Evolutionary conservation across 2,329 filamentous ascomycete species (phyloP).

Genomic region (Keithomyces neogunnii): DNA sequence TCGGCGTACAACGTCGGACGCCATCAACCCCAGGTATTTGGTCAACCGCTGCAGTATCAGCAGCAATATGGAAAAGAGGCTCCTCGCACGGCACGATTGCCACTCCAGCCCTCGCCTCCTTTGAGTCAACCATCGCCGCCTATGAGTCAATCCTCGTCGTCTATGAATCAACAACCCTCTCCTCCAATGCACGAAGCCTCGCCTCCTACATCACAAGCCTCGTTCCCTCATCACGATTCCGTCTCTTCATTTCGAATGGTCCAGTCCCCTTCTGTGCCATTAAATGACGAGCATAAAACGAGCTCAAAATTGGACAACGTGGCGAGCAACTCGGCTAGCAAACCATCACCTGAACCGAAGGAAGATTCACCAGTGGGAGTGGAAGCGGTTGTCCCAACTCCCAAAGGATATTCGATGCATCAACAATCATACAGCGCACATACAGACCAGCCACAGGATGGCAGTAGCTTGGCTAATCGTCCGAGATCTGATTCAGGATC

Average conservation of each 20-base stretch:
- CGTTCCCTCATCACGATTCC: background rate
- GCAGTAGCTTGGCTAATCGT: background rate
- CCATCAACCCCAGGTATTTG: background rate
- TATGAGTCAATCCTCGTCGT: too few relatives aligned
- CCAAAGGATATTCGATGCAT: background rate
- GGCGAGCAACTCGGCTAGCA: constrained; percentile 1
- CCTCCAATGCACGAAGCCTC: constrained; percentile 1
- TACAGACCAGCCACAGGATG: background rate
- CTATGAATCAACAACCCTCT: too few relatives aligned
- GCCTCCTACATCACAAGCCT: constrained; percentile 4
- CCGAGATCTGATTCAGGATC: background rate
- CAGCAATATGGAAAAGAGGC: constrained; percentile 1
- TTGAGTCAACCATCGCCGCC: too few relatives aligned
- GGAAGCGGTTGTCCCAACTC: background rate
- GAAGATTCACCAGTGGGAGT: background rate
- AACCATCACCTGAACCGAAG: background rate
- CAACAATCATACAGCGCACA: background rate
- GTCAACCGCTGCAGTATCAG: constrained; percentile 4
- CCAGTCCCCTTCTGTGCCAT: constrained; percentile 1
- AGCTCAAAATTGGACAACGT: background rate
- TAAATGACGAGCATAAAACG: background rate
- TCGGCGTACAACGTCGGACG: constrained; percentile 18
- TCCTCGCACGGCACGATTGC: constrained; percentile 1
- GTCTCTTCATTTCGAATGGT: constrained; percentile 4
- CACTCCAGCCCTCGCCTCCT: too few relatives aligned